A percentile compares a stretch with the other conserved stretches of the same genome.
These are phyloP conservation scores for Modicella reniformis DNA, from an alignment of 371 early-diverging fungal species.

Conservation along the genomic window DNA sequence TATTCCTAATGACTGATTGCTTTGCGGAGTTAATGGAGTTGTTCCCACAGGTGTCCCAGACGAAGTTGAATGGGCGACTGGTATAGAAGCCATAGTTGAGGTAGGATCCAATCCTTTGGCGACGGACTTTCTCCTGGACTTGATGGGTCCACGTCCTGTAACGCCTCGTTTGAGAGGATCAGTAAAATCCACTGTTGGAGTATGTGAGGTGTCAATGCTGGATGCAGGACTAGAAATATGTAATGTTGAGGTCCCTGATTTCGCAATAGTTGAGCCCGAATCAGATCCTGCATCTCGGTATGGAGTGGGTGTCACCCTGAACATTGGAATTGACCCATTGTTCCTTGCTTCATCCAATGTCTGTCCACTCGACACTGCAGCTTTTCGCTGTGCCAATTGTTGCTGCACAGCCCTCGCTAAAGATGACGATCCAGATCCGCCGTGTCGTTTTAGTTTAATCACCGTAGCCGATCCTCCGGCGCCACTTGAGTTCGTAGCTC, in stretches of 20 bases:
- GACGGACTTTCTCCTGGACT: constrained; percentile 51
- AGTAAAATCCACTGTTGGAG: constrained; percentile 35
- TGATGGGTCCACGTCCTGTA: constrained; percentile 52
- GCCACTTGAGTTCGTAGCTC: constrained; percentile 1
- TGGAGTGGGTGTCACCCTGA: constrained; percentile 19
- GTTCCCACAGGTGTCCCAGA: not conserved
- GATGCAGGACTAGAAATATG: constrained; percentile 18
- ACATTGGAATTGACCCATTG: constrained; percentile 13
- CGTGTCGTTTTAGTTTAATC: constrained; percentile 52
- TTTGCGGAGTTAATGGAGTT: not conserved
- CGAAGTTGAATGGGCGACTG: constrained; percentile 12
- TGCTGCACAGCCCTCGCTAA: constrained; percentile 50
- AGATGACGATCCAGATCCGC: constrained; percentile 51
- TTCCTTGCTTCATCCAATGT: constrained; percentile 31
- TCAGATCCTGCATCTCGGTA: constrained; percentile 9
- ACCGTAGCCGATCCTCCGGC: constrained; percentile 45
- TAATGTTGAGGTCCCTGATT: constrained; percentile 17
- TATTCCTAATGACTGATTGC: constrained; percentile 6
- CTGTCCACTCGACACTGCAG: constrained; percentile 33
- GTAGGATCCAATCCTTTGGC: constrained; percentile 49
- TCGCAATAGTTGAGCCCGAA: constrained; percentile 6
- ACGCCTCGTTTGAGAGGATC: constrained; percentile 44
- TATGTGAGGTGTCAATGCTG: constrained; percentile 22
- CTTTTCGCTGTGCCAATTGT: constrained; percentile 49
- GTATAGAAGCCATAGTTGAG: constrained; percentile 23